Base-by-base conservation (phyloP, 225 moss, liverwort and hornwort genomes). In the Ulota crispa region DNA sequence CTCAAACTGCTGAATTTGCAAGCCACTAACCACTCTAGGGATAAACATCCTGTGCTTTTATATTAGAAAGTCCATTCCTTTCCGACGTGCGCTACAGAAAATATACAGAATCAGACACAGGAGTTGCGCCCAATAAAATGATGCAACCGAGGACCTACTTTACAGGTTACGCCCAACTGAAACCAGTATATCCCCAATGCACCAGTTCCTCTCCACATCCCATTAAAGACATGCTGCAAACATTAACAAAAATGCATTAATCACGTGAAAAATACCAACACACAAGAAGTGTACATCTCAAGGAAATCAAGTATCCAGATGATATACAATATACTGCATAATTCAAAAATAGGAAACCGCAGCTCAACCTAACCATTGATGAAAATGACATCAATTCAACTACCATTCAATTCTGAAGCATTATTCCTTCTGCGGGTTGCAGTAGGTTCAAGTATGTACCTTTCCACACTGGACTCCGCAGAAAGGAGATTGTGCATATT, bases 161-260 rank as follows among this genome's bases (percentile, higher is more conserved):
- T 52, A 27, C 42, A 81, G 70, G 65, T 42, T 47, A 73, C 52
- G 54, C 69, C 42, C 69, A 41, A 41, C 62, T 53, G 68, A 75
- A 66, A 60, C 65, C 50, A 83, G 72, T 73, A 66, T 43, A 43
- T 67, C 50, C 47, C 70, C 68, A 14, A 68, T 60, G 41, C 78
- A 82, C 75, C 64, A 39, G 18, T 70, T 39, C 79, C 61, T 42
- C 77, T 80, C 72, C 72, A 68, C 28, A 62, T 68, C 55, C 68
- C 54, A 67, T 77, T 34, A 43, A 80, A 61, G 57, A 43, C 68
- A 72, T 63, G 66, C 87, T 84, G 73, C 73, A 83, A 77, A 72
- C 42, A 77, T 26, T 18, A 71, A 13, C 10, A 43, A 34, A 68
- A 28, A 61, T n/a, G 23, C 32, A 60, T 37, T 24, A 80, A n/a